Base-by-base conservation (phyloP, 169 alveolate genomes). In the Perkinsus chesapeaki region DNA sequence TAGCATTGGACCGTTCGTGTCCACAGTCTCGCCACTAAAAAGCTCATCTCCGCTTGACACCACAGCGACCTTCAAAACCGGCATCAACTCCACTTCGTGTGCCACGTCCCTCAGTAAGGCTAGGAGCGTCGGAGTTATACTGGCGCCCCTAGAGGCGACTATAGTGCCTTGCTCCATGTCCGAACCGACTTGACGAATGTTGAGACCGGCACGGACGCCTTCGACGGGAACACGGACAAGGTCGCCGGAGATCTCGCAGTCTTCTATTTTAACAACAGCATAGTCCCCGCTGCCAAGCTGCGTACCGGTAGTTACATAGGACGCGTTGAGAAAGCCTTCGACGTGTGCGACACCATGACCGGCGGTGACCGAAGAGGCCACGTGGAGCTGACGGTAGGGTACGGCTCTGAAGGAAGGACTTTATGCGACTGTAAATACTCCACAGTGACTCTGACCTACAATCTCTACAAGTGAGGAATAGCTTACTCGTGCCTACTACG, bases 1-100 rank as follows among this genome's bases (percentile, higher is more conserved):
- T 7, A 95, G 82, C 96, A 94, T 94, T 0, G 93, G 37, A 43
- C 94, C 93, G 91, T 95, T 95, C 37, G 95, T 92, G 92, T 95
- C 97, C 36, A 94, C 48, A 37, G 94, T 94, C 91, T 95, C 43
- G 39, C 96, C 96, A 12, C 27, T 60, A 34, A 60, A 3, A 34
- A 60, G 82, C 27, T 60, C 82, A 60, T 60, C 82, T 5, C 97
- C 97, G 37, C 95, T 94, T 1, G 97, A 94, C 1, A 94, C 48
- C 0, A 94, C 47, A 31, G 96, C 97, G 3, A 95, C 90, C 27
- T 34, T 92, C 0, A 94, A 93, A 36, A 92, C 92, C 3, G 31
- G 48, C 34, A 94, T 48, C 34, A 94, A 93, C 0, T 91, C 91
- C 1, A 39, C 43, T 34, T 73, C 43, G 5, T 73, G 73, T 7